Evolutionary conservation across 768 basidiomycete species (phyloP), one percentile per base, ranked within the genome.

Genomic region (Boletus rubroflammeus): DNA sequence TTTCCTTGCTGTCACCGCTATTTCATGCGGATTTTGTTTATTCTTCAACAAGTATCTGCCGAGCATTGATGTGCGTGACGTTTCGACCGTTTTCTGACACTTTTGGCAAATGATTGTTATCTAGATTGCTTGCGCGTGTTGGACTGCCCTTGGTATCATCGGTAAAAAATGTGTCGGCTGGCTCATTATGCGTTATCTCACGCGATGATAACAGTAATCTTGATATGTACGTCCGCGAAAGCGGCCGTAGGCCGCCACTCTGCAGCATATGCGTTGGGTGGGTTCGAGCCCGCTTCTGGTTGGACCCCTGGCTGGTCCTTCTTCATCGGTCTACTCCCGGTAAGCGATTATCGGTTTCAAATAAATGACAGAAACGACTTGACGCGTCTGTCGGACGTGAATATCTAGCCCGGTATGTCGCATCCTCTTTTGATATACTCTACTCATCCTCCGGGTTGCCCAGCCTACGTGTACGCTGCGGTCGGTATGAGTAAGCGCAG

Each of bases 301-400:
- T 86, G 85, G 85, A 77, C 76, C 2, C 75, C 81, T 13, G 85
- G 82, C 31, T 86, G 84, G 84, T 76, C 82, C 0, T 87, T 85
- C 63, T 86, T 85, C 65, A 81, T 85, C 32, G 84, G 84, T 31
- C 62, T 85, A 21, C 73, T 83, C 23, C 82, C 80, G 40, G 82
- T 83, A 70, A 54, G 77, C 50, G 23, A 47, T 35, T 9, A 5
- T 42, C 42, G 6, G 3, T 25, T 40, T 7, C 19, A n/a, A 19
- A 21, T 8, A 6, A 9, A 13, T 13, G n/a, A 36, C 23, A 26
- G 25, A 58, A 34, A 47, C 23, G 26, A 47, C 3, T 28, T 57
- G 2, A 51, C 2, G 13, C n/a, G 32, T 41, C 50, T 35, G 21
- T 14, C 1, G 40, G 21, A 49, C n/a, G 6, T 50, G 38, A 40